Conservation (phyloP, 331 rosid genomes). For the Quercus tomentella region DNA sequence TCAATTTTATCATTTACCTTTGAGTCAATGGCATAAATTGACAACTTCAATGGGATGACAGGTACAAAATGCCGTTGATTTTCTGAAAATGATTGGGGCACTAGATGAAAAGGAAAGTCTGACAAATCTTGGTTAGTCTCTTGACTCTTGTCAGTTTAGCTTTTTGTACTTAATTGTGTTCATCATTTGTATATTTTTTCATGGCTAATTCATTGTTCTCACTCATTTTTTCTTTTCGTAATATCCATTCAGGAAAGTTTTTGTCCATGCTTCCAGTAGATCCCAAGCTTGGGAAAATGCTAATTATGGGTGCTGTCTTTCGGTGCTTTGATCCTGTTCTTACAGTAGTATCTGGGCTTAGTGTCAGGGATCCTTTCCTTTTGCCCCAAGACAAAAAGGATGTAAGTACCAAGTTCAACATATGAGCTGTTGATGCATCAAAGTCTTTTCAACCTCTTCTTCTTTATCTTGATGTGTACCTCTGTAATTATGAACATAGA, state of each 20-base stretch:
- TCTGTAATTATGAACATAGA: conserved; percentile 10
- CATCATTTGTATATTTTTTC: neutral
- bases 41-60: conserved; percentile 30
- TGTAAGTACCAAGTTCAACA: conserved; percentile 45
- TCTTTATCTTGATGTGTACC: neutral
- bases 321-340: conserved; percentile 99
- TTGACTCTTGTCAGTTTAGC: conserved; percentile 5
- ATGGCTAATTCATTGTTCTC: conserved; percentile 4
- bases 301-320: conserved; percentile 91
- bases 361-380: conserved; percentile 97
- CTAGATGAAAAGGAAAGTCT: conserved; percentile 84
- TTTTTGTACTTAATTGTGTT: conserved; percentile 13
- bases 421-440: conserved; percentile 12
- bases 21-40: neutral
- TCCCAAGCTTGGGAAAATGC: conserved; percentile 97
- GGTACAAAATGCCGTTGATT: conserved; percentile 95
- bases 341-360: conserved; percentile 84
- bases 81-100: conserved; percentile 91
- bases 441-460: neutral
- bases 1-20: neutral
- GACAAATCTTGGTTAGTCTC: conserved; percentile 74
- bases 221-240: conserved; percentile 5
- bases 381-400: conserved; percentile 97
- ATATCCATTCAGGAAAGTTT: conserved; percentile 60
- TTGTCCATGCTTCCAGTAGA: conserved; percentile 95